Conservation (phyloP, 257 asterid species). For the Voacanga thouarsii region DNA sequence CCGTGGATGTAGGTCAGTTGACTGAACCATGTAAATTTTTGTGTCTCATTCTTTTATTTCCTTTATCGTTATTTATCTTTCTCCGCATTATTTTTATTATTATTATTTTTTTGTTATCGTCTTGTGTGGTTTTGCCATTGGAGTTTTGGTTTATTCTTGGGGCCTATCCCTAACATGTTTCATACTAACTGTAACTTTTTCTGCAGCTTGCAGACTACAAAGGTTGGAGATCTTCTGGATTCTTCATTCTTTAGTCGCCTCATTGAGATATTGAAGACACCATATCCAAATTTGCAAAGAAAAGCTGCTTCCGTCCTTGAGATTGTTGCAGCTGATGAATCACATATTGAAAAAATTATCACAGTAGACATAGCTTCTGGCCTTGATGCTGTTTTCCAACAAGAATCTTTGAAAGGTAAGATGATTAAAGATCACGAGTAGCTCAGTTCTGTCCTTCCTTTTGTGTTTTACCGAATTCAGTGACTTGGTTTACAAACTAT, state of each 20-base stretch:
- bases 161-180: too few relatives aligned
- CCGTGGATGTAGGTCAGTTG: too few relatives aligned
- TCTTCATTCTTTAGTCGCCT: conserved; percentile 50
- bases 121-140: too few relatives aligned
- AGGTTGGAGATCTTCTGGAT: conserved; percentile 44
- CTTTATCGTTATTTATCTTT: too few relatives aligned
- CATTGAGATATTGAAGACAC: conserved; percentile 58
- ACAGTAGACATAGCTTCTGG: conserved; percentile 56
- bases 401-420: conserved; percentile 53
- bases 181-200: conserved; percentile 17
- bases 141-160: too few relatives aligned
- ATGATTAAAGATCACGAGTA: conserved; percentile 3
- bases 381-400: conserved; percentile 55
- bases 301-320: conserved; percentile 80
- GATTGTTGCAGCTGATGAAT: conserved; percentile 40
- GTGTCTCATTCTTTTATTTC: too few relatives aligned
- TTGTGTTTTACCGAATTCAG: neutral
- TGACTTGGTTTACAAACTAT: neutral
- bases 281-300: conserved; percentile 56
- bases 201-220: conserved; percentile 40
- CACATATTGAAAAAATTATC: conserved; percentile 40
- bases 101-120: too few relatives aligned
- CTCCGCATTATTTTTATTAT: too few relatives aligned
- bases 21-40: too few relatives aligned
- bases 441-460: neutral